Base-by-base conservation (phyloP, 1,139 yeast species). In the Candida buenavistaensis region DNA sequence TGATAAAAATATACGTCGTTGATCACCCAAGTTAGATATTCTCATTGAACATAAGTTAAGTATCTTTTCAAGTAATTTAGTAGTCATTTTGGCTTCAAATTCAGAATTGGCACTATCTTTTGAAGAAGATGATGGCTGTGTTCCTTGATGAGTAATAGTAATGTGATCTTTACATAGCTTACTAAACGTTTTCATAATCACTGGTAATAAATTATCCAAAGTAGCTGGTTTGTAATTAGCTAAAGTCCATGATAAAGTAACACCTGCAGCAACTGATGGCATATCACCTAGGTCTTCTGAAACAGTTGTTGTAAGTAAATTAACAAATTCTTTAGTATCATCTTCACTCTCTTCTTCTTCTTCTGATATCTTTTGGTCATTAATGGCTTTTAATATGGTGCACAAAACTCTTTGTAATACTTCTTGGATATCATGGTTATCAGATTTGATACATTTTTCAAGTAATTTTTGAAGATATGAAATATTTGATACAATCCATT, bases 251-350 rank as follows among this genome's bases (percentile, higher is more conserved):
- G 94, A 82, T 32, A 92, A 66, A 13, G 89, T 82, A 1, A 90
- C 90, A 45, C 97, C 96, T 6, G 97, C 94, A 12, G 95, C 92
- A 33, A 86, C 80, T 0, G 94, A 82, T n/a, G 86, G 82, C 50
- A 82, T 80, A 32, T 82, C 82, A 33, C 84, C 80, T 47, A 94
- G 68, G 56, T 90, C 96, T 51, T 92, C 97, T 7, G 86, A 78
- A 21, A 90, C 82, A 5, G 88, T 83, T 9, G 80, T 67, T 3
- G 78, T 75, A 36, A 92, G 62, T 33, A 81, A 66, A 2, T 72
- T 62, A 36, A 86, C 64, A 52, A 90, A 89, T 5, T 71, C 65
- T 46, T 77, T 80, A 2, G 78, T 75, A 26, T 74, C 80, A 15
- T 81, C 87, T 1, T 77, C 75, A 32, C 67, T 72, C 23, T 70